Conservation (phyloP, 495 filamentous ascomycete species). For the Hypomontagnella monticulosa region DNA sequence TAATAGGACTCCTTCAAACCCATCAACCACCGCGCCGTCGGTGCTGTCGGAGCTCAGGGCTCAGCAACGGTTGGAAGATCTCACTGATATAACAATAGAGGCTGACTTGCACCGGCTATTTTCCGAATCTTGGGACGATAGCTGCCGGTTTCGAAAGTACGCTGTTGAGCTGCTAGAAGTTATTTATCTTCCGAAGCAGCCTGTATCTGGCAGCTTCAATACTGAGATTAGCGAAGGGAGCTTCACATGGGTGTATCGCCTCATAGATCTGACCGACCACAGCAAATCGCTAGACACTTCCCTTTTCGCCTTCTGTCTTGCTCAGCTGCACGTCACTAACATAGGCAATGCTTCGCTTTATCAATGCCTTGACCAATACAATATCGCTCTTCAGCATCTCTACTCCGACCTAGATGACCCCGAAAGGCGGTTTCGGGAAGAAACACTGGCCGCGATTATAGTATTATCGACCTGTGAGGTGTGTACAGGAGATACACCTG, state of each 20-base stretch:
- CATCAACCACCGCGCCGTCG: slow-evolving; percentile 20
- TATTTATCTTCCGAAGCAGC: slow-evolving; percentile 25
- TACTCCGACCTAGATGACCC: slow-evolving; percentile 21
- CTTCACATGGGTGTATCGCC: slow-evolving; percentile 25
- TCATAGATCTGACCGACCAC: slow-evolving; percentile 13
- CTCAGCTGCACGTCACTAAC: slow-evolving; percentile 24
- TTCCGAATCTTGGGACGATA: slow-evolving; percentile 12
- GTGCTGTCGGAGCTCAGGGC: slow-evolving; percentile 22
- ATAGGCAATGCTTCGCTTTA: slow-evolving; percentile 23
- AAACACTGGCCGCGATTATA: slow-evolving; percentile 26
- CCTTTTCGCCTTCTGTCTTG: slow-evolving; percentile 30
- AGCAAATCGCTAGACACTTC: slow-evolving; percentile 24
- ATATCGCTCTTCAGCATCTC: slow-evolving; percentile 24
- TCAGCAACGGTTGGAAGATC: slow-evolving; percentile 4
- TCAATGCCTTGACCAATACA: slow-evolving; percentile 30
- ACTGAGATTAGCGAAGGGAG: slow-evolving; percentile 10
- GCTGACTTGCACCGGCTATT: slow-evolving; percentile 17
- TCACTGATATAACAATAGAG: slow-evolving; percentile 8
- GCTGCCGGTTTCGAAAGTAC: slow-evolving; percentile 14
- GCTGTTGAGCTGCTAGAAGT: slow-evolving; percentile 20
- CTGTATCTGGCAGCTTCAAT: not conserved
- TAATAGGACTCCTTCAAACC: slow-evolving; percentile 18
- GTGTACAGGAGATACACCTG: not conserved
- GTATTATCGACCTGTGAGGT: slow-evolving; percentile 33
- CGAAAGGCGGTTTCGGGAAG: slow-evolving; percentile 23